A percentile compares a stretch with the other conserved stretches of the same genome.
These are phyloP conservation scores for Cadophora malorum DNA, from an alignment of 2,329 filamentous ascomycete species.

Conservation along the genomic window DNA sequence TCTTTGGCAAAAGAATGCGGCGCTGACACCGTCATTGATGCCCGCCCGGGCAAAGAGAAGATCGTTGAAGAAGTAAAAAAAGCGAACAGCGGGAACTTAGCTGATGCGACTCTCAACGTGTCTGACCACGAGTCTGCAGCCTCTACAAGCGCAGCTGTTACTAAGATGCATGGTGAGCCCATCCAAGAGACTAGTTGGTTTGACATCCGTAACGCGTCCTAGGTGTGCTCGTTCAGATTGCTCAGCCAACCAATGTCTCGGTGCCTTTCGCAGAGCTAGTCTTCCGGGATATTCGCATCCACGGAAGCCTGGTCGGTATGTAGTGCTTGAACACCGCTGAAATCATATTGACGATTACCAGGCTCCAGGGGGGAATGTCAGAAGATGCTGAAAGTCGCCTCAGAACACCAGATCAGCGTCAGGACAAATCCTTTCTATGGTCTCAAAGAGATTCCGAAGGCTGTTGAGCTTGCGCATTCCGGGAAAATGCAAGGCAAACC, in stretches of 20 bases:
- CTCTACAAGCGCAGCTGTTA: conserved; percentile 59
- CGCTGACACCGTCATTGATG: conserved; percentile 60
- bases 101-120: conserved; percentile 59
- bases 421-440: conserved; percentile 59
- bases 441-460: conserved; percentile 56
- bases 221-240: conserved; percentile 56
- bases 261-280: conserved; percentile 55
- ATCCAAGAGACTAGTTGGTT: background rate
- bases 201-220: background rate
- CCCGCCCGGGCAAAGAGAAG: conserved; percentile 53
- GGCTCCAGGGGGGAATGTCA: conserved; percentile 52
- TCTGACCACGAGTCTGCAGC: conserved; percentile 58
- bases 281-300: conserved; percentile 59
- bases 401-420: conserved; percentile 54
- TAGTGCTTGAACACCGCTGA: background rate
- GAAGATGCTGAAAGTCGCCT: conserved; percentile 55
- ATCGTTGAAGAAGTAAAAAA: conserved; percentile 55
- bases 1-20: conserved; percentile 54
- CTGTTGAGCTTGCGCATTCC: conserved; percentile 56
- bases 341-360: conserved; percentile 31
- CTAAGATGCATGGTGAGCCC: conserved; percentile 63
- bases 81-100: conserved; percentile 56
- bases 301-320: conserved; percentile 50
- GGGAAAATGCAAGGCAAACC: conserved; percentile 62
- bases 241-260: conserved; percentile 53